Base-by-base conservation (phyloP, 2,329 filamentous ascomycete genomes). In the Talaromyces pinophilus region DNA sequence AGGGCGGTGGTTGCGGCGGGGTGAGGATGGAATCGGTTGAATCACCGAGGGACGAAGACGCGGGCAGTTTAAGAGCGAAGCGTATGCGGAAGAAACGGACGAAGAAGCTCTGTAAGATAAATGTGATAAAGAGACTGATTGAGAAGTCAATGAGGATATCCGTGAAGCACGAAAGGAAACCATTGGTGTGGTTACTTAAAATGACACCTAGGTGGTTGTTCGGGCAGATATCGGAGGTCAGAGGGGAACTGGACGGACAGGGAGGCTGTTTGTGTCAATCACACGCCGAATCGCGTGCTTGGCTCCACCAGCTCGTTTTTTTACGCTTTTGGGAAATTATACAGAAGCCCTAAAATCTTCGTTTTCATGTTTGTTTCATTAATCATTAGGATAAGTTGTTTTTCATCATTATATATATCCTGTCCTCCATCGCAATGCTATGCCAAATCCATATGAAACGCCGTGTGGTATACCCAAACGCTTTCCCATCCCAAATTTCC, bases 1-100 rank as follows among this genome's bases (percentile, higher is more conserved):
- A 65, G 69, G 61, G 59, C 57, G 44, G 59, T 40, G 62, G 57
- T 44, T 28, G 57, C 38, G 46, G 66, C 62, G 66, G 59, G 63
- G 67, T 54, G 66, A 62, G 25, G 35, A 61, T 62, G 33, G 44
- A n/a, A 60, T 66, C 60, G 52, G 64, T 8, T 15, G 40, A 42
- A 65, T 54, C 55, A 50, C 55, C 42, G 63, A 64, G 25, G 33
- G 35, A 19, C 30, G 50, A 40, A 17, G 38, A 59, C 44, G 46
- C 44, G 46, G 48, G 30, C 42, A 30, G 59, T 48, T 19, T 3
- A n/a, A 25, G 3, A 4, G 52, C 6, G 50, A 33, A 15, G 52
- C 17, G 63, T 50, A 17, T 15, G 11, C 19, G 15, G 19, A 5
- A 1, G n/a, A 38, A 4, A 6, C 5, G 4, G 38, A 25, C 25